A percentile compares a stretch with the other conserved stretches of the same genome.
Evolutionary conservation across 164 flowering plant species (phyloP).

Genomic region (Vitis rotundifolia): DNA sequence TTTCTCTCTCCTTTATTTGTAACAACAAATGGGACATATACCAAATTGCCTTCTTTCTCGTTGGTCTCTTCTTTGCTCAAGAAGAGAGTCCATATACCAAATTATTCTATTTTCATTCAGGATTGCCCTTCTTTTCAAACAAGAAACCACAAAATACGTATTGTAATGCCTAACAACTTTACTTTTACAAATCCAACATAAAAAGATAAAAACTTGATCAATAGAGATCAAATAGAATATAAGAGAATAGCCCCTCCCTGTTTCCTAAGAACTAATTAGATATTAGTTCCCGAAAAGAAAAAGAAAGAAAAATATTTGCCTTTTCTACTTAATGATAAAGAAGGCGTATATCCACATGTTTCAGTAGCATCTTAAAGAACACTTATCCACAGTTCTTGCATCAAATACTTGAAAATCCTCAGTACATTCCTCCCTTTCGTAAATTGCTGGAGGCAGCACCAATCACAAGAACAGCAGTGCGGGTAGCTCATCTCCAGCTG

Average conservation of each 20-base stretch:
- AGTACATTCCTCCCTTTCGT: not conserved
- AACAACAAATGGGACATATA: too few relatives aligned
- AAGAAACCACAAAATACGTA: not conserved
- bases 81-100: not conserved
- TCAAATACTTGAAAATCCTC: slow-evolving; percentile 4
- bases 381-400: slow-evolving; percentile 19
- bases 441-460: slow-evolving; percentile 8
- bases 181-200: not conserved
- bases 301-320: slow-evolving; percentile 1
- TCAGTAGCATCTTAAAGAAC: slow-evolving; percentile 1
- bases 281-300: not conserved
- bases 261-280: slow-evolving; percentile 4
- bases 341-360: slow-evolving; percentile 11
- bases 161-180: not conserved
- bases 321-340: slow-evolving; percentile 5
- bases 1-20: too few relatives aligned
- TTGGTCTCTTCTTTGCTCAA: not conserved
- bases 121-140: not conserved
- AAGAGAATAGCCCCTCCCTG: not conserved
- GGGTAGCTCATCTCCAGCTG: not conserved
- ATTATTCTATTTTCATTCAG: not conserved
- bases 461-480: slow-evolving; percentile 4
- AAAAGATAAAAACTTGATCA: not conserved
- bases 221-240: not conserved
- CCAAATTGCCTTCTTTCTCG: not conserved